Base-by-base conservation (phyloP, 306 rosid genomes). In the Dalbergia oliveri region DNA sequence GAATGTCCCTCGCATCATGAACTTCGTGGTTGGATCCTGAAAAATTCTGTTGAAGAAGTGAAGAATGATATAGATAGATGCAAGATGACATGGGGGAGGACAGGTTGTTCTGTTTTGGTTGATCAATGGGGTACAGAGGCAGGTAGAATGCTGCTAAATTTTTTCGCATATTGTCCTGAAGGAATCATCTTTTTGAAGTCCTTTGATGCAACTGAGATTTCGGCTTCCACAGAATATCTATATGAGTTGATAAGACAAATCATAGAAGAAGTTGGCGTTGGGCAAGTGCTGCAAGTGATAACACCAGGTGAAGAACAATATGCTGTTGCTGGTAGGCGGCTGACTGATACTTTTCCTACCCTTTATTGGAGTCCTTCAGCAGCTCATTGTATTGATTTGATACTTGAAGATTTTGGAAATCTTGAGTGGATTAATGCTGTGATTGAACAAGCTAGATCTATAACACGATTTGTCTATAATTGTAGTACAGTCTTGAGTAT, bases 331-430 rank as follows among this genome's bases (percentile, higher is more conserved):
- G 97, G 98, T 79, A 85, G 81, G 69, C 86, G 77, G 86, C 75
- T 94, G 85, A 80, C 87, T 6, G 97, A 92, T 45, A 81, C 88
- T 67, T 90, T 84, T 87, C 93, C 97, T 45, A 85, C 80, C 81
- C 89, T 94, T 67, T 92, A 89, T 84, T 92, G 97, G 97, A 79
- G 87, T 81, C 91, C 98, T 47, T 92, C 97, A 82, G 91, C 88
- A 19, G 73, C 88, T 81, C 80, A 65, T 81, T 89, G 89, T 81
- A 84, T 92, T 81, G 94, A 88, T 82, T 75, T 87, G 80, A 88
- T 92, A 21, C 94, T 94, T 10, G 87, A 76, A 75, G 97, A 94
- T 87, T 88, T 94, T 64, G 90, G 93, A 84, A 89, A 88, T 54
- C 74, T 94, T 35, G 94, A 88, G 79, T 90, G 94, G 94, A 89